Conservation (phyloP, 768 basidiomycete genomes). For the Mycena vulgaris region DNA sequence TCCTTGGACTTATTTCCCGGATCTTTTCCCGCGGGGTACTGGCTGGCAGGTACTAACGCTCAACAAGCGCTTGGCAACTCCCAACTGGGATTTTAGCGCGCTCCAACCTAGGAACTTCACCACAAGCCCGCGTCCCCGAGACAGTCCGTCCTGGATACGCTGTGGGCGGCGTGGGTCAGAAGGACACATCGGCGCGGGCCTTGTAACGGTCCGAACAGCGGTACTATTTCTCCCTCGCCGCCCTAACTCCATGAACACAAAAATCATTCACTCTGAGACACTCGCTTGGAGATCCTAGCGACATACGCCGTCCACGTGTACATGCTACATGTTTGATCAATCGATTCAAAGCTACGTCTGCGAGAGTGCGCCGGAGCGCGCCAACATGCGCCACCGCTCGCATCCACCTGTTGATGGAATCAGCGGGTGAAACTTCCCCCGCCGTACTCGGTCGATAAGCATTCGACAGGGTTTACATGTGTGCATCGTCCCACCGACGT, state of each 20-base stretch:
- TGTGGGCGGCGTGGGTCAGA: constrained; percentile 12
- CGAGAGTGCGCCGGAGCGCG: too few species aligned
- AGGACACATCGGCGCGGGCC: constrained; percentile 9
- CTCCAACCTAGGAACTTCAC: not conserved
- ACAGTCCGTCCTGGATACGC: constrained; percentile 2
- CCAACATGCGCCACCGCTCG: too few species aligned
- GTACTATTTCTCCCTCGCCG: not conserved
- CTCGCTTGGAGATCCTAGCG: not conserved
- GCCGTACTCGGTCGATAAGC: not conserved
- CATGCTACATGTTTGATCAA: not conserved
- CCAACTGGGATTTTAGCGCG: too few species aligned
- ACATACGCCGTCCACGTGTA: constrained; percentile 1
- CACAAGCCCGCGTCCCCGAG: not conserved
- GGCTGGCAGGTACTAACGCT: too few species aligned
- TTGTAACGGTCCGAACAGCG: constrained; percentile 16
- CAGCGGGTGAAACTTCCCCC: constrained; percentile 1
- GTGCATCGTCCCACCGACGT: not conserved
- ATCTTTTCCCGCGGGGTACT: too few species aligned
- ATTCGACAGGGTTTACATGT: not conserved
- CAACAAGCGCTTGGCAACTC: not conserved
- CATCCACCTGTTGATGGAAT: not conserved
- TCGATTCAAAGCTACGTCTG: not conserved
- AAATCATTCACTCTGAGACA: not conserved
- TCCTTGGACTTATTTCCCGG: not conserved
- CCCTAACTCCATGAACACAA: not conserved